Evolutionary conservation across 2,329 filamentous ascomycete genomes (phyloP), one percentile per base, ranked within the genome.

Genomic region (Dendrostoma leiphaemia): DNA sequence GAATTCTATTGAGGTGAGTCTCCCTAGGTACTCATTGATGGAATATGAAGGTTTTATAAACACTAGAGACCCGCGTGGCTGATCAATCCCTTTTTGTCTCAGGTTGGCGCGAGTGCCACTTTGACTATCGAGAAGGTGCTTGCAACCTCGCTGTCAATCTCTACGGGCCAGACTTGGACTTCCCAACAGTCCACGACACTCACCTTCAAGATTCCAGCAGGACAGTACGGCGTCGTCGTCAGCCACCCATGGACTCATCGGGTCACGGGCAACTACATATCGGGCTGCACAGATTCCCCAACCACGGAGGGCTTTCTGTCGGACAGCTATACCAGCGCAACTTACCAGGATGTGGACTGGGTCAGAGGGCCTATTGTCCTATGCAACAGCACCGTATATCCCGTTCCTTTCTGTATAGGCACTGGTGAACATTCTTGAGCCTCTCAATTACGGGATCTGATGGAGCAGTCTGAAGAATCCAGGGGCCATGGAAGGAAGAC

Each of bases 281-380:
- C 57, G 17, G 72, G 71, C 17, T 68, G 62, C 40, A 65, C 69
- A 48, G 70, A 71, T 38, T 59, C 59, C 2, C 62, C 64, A 4
- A 62, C 59, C 8, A 59, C 51, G 15, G 57, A 54, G 0, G 52
- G 59, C 31, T 74, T 69, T 59, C 62, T 62, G 51, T 65, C 61
- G n/a, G 70, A 74, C 59, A 65, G 62, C 2, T 73, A 71, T 57
- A 52, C 59, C 1, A 62, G 59, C 53, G 68, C 69, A 63, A 52
- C 35, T 12, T 72, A 65, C 48, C 65, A 61, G 15, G 57, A 61
- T 31, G 53, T 75, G 56, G 54, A 56, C 23, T 75, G 72, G 72
- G 71, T 74, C 9, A 66, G 71, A 61, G 72, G 72, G 12, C 62
- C 66, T 9, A 73, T 74, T 45, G 54, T 59, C 6, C 62, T 74